Base-by-base conservation (phyloP, 257 asterid species). In the Jacaranda copaia region DNA sequence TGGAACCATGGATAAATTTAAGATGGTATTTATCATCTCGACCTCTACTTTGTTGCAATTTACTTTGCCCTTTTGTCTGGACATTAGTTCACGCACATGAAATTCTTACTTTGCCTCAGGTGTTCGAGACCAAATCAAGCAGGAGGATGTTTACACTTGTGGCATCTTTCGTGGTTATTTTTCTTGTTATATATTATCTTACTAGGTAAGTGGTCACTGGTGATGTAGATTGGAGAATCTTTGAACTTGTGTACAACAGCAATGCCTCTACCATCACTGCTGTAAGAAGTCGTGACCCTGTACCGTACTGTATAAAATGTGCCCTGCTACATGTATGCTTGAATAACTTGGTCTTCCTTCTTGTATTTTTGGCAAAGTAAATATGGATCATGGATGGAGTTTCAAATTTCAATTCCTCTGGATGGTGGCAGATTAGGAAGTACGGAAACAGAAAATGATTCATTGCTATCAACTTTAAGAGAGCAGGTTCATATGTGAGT, bases 1-100 rank as follows among this genome's bases (percentile, higher is more conserved):
- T 12, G 98, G 99, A 81, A 92, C 99, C 56, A 89, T 94, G 98
- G 99, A 94, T 81, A 94, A 91, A 84, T 92, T 94, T 78, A 94
- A 91, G 91, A 92, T 74, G 98, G 99, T 94, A 87, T 14, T 61
- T 60, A 49, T 25, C 39, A 70, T 60, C 81, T 40, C 35, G 8
- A 75, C 36, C 16, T 46, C 40, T 56, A 42, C 45, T 57, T 63
- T 12, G 19, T 3, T 35, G 62, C 57, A 56, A 42, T 67, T 25
- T 1, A 3, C 4, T 38, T 58, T 46, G 7, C 32, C 42, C 15
- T 3, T 49, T 76, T 51, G 58, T 64, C 15, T 57, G 13, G 76
- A 66, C 18, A 48, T 18, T 6, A 65, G 48, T 73, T 42, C 39
- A 4, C 14, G 32, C n/a, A 43, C 71, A 19, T 77, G 52, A 32